Evolutionary conservation across 768 basidiomycete genomes (phyloP), one percentile per base, ranked within the genome.

Genomic region (Phylloporus sp.): DNA sequence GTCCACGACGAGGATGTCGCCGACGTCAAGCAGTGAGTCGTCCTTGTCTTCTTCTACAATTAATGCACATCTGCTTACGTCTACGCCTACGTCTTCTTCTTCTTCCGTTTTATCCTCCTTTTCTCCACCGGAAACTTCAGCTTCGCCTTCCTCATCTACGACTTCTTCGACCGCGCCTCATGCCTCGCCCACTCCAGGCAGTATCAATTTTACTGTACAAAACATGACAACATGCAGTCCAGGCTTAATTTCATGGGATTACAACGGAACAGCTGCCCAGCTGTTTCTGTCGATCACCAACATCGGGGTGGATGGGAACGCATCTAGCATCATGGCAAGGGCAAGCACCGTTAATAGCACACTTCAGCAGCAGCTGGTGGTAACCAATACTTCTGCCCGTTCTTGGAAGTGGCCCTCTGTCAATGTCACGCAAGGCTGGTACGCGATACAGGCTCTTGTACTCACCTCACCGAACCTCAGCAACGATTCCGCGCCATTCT

Each of bases 381-480:
- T 53, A 0, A 59, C 60, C 8, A 40, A 68, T 47, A 68, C 78
- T 5, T 24, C 44, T 12, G 23, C 15, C 1, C 7, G 11, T 0
- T 49, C 47, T 16, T 80, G 67, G 63, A 65, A 58, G 4, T 83
- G 84, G 82, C 5, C 61, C 1, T 40, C 65, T 3, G 80, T 85
- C 43, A 70, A 72, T 51, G 63, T 82, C 22, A 62, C 76, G 0
- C 64, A 72, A 47, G 83, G 83, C 4, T 75, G 72, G 73, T 85
- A 85, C 57, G 40, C 55, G 12, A 43, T 76, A 39, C 44, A 56
- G 45, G 73, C 66, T 28, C 22, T 36, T 9, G 60, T 38, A 24
- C 23, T 52, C 27, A 29, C 53, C 6, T 12, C 51, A 22, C 50
- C 53, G 6, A 31, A 22, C 4, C 18, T 56, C 24, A 22, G 45